A percentile compares a stretch with the other conserved stretches of the same genome.
phyloP scores from a whole-genome alignment of 2,329 filamentous ascomycete genomes.

The Aureobasidium mangrovei region DNA sequence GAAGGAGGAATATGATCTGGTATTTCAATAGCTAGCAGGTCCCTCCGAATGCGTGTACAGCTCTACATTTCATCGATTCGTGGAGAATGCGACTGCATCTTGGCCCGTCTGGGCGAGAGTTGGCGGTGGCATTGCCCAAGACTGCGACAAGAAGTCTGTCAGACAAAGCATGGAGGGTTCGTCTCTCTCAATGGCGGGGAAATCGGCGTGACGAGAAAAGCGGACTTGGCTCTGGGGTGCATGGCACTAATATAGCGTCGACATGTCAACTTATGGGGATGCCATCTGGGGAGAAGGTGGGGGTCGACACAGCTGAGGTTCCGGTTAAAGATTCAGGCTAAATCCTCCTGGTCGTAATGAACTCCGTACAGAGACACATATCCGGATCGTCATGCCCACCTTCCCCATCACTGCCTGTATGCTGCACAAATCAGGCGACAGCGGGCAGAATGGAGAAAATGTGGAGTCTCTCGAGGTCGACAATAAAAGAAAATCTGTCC shows the following conservation, averaged over 20 bases:
- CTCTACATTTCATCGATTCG: not conserved
- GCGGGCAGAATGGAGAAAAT: not conserved
- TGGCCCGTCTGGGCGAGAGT: slow-evolving; percentile 11
- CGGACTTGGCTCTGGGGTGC: not conserved
- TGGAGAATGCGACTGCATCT: slow-evolving; percentile 4
- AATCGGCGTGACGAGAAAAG: not conserved
- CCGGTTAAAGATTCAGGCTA: not conserved
- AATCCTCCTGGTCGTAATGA: not conserved
- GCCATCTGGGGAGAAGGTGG: not conserved
- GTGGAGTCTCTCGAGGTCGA: too few relatives aligned
- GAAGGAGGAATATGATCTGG: not conserved
- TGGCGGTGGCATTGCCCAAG: not conserved
- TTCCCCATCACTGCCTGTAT: not conserved
- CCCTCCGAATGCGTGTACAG: not conserved
- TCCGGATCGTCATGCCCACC: not conserved
- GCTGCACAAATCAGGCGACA: not conserved
- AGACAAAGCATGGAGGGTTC: not conserved
- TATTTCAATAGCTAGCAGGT: slow-evolving; percentile 1
- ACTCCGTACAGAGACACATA: not conserved
- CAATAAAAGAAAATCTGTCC: slow-evolving; percentile 1
- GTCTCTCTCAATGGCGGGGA: not conserved
- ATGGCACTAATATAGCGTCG: too few relatives aligned
- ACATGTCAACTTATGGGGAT: not conserved
- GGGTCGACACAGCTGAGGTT: not conserved
- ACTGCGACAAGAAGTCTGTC: not conserved